These are phyloP conservation scores for Colletotrichum australisinense DNA, from an alignment of 2,329 filamentous ascomycete species.

Conservation along the genomic window DNA sequence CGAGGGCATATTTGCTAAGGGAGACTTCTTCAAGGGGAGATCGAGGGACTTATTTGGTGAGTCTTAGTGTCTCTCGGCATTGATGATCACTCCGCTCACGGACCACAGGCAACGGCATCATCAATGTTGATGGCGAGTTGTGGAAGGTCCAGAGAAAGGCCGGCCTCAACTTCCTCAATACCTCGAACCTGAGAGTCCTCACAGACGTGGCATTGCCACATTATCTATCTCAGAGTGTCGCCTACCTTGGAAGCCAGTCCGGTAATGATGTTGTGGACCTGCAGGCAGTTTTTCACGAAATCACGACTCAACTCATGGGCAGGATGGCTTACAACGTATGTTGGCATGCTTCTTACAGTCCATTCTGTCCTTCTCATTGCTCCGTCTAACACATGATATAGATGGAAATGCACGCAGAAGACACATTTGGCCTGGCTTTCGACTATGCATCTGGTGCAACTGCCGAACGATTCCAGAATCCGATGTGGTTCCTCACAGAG, in stretches of 20 bases:
- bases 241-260: conserved; percentile 47
- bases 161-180: conserved; percentile 68
- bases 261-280: conserved; percentile 58
- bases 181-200: conserved; percentile 66
- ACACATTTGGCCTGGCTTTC: conserved; percentile 70
- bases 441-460: conserved; percentile 71
- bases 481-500: conserved; percentile 71
- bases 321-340: conserved; percentile 72
- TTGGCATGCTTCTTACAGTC: not conserved
- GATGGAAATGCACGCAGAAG: conserved; percentile 74
- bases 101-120: conserved; percentile 67
- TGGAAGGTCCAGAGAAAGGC: conserved; percentile 74
- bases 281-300: conserved; percentile 70
- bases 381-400: conserved; percentile 37
- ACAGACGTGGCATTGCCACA: conserved; percentile 68
- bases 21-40: conserved; percentile 69
- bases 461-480: conserved; percentile 73
- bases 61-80: conserved; percentile 36
- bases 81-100: conserved; percentile 34
- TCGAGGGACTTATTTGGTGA: conserved; percentile 70
- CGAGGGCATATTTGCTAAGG: conserved; percentile 70
- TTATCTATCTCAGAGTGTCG: conserved; percentile 59
- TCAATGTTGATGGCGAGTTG: conserved; percentile 73
- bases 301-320: conserved; percentile 75
- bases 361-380: not conserved